A percentile compares a stretch with the other conserved stretches of the same genome.
These are phyloP conservation scores for Capsicum baccatum DNA, from an alignment of 257 asterid genomes.

Conservation along the genomic window DNA sequence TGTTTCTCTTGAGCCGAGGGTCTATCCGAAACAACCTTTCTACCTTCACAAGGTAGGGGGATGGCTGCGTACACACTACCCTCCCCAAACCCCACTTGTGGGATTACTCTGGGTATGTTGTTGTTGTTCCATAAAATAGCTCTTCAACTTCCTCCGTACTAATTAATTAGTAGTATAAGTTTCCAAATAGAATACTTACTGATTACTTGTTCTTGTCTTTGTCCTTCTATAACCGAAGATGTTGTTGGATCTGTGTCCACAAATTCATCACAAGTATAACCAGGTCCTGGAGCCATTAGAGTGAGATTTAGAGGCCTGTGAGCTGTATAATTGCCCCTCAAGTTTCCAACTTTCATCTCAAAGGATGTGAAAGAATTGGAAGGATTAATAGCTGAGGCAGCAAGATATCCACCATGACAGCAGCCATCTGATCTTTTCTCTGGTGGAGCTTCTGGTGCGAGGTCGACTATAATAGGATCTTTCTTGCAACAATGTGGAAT, in stretches of 20 bases:
- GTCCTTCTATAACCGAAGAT: slow-evolving; percentile 56
- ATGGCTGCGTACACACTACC: too few species aligned
- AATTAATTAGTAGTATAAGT: not conserved
- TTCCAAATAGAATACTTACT: slow-evolving; percentile 47
- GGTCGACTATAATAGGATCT: slow-evolving; percentile 55
- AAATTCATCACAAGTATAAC: slow-evolving; percentile 61
- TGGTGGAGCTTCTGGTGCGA: slow-evolving; percentile 47
- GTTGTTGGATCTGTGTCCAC: slow-evolving; percentile 57
- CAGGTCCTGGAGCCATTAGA: slow-evolving; percentile 66
- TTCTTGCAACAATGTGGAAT: slow-evolving; percentile 64
- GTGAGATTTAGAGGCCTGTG: slow-evolving; percentile 54
- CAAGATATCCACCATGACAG: slow-evolving; percentile 61
- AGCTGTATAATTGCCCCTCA: slow-evolving; percentile 49
- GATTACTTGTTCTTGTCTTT: slow-evolving; percentile 67
- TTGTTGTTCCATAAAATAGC: too few species aligned
- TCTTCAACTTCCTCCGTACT: not conserved
- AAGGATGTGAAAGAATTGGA: slow-evolving; percentile 52
- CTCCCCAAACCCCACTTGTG: too few species aligned
- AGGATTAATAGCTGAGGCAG: slow-evolving; percentile 56
- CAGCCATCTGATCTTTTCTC: slow-evolving; percentile 48
- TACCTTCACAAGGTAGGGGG: too few species aligned
- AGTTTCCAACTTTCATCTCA: slow-evolving; percentile 60
- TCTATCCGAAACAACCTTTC: too few species aligned
- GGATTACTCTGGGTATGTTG: too few species aligned
- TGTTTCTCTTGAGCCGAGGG: too few species aligned